Base-by-base conservation (phyloP, 352 stramenopile species). In the Pythium pyrilobum region DNA sequence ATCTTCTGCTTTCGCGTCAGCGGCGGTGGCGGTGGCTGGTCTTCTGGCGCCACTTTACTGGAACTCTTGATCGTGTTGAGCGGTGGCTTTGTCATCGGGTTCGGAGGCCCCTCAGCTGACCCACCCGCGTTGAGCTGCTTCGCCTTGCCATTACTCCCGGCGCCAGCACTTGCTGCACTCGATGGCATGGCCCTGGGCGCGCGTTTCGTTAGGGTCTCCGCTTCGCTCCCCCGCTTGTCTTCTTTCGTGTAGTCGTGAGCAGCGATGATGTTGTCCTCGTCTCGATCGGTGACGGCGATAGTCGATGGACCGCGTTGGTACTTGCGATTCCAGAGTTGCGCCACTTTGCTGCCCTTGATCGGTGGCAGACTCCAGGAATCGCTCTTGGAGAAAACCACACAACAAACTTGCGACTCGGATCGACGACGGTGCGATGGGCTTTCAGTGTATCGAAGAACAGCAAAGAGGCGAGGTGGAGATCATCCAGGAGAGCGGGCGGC, bases 21-120 rank as follows among this genome's bases (percentile, higher is more conserved):
- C 11, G 62, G 56, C 7, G 64, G 53, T 0, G 74, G 56, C 0
- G 64, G 38, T 0, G 61, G 58, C 9, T 85, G 60, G 27, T 85
- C 67, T 43, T 89, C 78, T 0, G 78, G 78, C 0, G 71, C 76
- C 4, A 89, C 76, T 70, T 89, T 89, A 50, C 74, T 86, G 43
- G 80, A 67, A 34, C 69, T 76, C 45, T 73, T 82, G 20, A 65
- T 60, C 6, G 37, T 44, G 12, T 29, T 59, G 9, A 68, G 44
- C 4, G 41, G 54, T 11, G 61, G 54, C 23, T 68, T 68, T 1
- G 39, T 56, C 27, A 59, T 23, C 16, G 49, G 46, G 9, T 49
- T 68, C 20, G 61, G 60, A 10, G 61, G 61, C 38, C 61, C 61
- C 13, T 63, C 55, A n/a, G 43, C 40, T 5, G 51, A 53, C 7